These are phyloP conservation scores for Aegilops umbellulata DNA, from an alignment of 176 grass and related monocot genomes.

Conservation along the genomic window DNA sequence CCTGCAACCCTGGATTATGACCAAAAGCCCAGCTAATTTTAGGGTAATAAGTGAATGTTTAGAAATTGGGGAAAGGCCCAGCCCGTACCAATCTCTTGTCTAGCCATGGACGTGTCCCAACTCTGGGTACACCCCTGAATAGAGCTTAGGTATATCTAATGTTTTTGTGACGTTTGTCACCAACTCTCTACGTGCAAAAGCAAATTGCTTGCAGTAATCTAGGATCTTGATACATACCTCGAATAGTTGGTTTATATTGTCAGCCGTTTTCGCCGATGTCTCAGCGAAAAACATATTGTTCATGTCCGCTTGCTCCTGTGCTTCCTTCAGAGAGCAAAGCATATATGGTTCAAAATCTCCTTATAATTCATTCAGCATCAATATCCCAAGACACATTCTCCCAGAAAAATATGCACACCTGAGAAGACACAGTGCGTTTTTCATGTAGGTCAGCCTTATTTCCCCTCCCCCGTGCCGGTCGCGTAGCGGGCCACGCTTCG, in stretches of 20 bases:
- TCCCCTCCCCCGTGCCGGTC: neutral
- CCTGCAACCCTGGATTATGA: too few relatives aligned
- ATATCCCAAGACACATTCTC: slow-evolving; percentile 22
- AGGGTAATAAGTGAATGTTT: too few relatives aligned
- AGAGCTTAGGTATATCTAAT: neutral
- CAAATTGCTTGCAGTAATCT: neutral
- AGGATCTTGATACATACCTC: slow-evolving; percentile 47
- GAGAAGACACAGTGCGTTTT: slow-evolving; percentile 51
- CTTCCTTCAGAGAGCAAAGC: slow-evolving; percentile 52
- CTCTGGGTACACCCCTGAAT: too few relatives aligned
- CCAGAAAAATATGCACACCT: slow-evolving; percentile 44
- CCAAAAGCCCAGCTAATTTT: too few relatives aligned
- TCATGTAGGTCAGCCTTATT: slow-evolving; percentile 86
- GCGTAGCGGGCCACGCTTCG: too few relatives aligned
- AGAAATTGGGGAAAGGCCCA: too few relatives aligned
- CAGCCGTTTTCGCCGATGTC: slow-evolving; percentile 81
- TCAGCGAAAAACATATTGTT: slow-evolving; percentile 88
- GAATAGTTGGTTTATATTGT: slow-evolving; percentile 85
- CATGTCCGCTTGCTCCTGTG: slow-evolving; percentile 56
- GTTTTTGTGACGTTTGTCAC: neutral
- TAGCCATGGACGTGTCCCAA: too few relatives aligned
- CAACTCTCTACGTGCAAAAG: neutral
- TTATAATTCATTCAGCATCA: neutral
- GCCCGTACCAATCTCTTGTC: too few relatives aligned
- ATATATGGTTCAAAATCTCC: slow-evolving; percentile 10